A percentile compares a stretch with the other conserved stretches of the same genome.
These are phyloP conservation scores for Sporobolomyces pararoseus DNA, from an alignment of 768 basidiomycete species.

Conservation along the genomic window DNA sequence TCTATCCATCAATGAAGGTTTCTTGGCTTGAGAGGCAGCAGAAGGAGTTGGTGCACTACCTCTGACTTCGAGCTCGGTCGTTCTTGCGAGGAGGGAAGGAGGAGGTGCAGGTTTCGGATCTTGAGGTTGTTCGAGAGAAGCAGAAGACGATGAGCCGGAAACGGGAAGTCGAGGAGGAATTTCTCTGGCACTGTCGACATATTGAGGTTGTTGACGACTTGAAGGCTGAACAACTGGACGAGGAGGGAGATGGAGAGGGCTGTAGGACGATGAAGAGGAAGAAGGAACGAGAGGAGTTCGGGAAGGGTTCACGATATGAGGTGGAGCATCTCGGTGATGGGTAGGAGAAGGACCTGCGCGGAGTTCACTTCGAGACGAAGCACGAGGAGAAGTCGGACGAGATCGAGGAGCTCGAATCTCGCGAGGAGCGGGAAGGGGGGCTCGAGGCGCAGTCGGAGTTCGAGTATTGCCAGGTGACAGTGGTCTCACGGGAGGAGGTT, in stretches of 20 bases:
- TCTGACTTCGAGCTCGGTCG: constrained; percentile 8
- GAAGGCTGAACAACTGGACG: too few relatives aligned
- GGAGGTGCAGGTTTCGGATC: background rate
- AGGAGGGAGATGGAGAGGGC: too few relatives aligned
- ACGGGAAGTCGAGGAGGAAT: background rate
- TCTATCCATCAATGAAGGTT: background rate
- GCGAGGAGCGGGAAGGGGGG: background rate
- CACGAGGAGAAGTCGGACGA: background rate
- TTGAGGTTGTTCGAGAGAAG: background rate
- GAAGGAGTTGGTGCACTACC: constrained; percentile 7
- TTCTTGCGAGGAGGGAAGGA: constrained; percentile 9
- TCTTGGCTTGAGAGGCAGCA: background rate
- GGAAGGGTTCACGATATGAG: too few relatives aligned
- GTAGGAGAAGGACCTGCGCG: background rate
- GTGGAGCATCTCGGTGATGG: background rate
- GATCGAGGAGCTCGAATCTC: background rate
- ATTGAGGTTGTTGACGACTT: background rate
- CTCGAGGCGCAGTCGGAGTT: background rate
- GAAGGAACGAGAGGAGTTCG: background rate
- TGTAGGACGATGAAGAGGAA: background rate
- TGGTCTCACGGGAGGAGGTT: background rate
- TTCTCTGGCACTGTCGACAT: too few relatives aligned
- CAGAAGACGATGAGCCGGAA: background rate
- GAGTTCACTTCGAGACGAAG: background rate
- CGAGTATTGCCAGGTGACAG: background rate